A percentile compares a stretch with the other conserved stretches of the same genome.
Evolutionary conservation across 306 rosid genomes (phyloP).

Genomic region (Castanopsis chinensis): DNA sequence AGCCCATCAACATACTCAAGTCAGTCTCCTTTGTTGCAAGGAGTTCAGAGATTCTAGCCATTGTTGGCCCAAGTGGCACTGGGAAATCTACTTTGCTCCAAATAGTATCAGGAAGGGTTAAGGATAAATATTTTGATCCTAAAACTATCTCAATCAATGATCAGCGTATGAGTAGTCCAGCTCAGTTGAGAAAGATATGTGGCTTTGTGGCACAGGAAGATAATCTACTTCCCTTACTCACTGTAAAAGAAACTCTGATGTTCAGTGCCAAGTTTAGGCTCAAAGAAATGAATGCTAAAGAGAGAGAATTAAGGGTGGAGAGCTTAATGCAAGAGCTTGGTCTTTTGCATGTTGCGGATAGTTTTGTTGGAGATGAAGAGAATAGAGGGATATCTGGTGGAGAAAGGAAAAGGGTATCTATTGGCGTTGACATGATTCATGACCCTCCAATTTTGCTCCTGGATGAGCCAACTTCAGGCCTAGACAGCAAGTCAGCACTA

Average conservation of each 20-base stretch:
- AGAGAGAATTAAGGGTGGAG: constrained; percentile 61
- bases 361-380: constrained; percentile 84
- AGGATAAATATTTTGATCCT: constrained; percentile 46
- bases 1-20: constrained; percentile 55
- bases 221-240: constrained; percentile 75
- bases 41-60: constrained; percentile 68
- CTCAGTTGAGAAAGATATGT: constrained; percentile 65
- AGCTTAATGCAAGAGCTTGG: constrained; percentile 76
- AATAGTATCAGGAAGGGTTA: constrained; percentile 59
- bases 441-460: constrained; percentile 71
- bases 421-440: constrained; percentile 83
- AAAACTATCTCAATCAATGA: constrained; percentile 55
- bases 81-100: constrained; percentile 83
- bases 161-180: constrained; percentile 43
- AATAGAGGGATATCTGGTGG: constrained; percentile 85
- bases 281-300: constrained; percentile 41
- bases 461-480: constrained; percentile 88
- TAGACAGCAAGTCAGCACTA: constrained; percentile 62
- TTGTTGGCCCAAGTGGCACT: constrained; percentile 92
- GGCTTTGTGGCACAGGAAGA: constrained; percentile 92
- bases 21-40: constrained; percentile 74
- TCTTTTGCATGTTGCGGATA: constrained; percentile 62
- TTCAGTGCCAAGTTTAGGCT: constrained; percentile 77
- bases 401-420: constrained; percentile 83
- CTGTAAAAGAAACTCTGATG: constrained; percentile 76